Conservation (phyloP, 148 eudicot genomes). For the Cornus controversa region DNA sequence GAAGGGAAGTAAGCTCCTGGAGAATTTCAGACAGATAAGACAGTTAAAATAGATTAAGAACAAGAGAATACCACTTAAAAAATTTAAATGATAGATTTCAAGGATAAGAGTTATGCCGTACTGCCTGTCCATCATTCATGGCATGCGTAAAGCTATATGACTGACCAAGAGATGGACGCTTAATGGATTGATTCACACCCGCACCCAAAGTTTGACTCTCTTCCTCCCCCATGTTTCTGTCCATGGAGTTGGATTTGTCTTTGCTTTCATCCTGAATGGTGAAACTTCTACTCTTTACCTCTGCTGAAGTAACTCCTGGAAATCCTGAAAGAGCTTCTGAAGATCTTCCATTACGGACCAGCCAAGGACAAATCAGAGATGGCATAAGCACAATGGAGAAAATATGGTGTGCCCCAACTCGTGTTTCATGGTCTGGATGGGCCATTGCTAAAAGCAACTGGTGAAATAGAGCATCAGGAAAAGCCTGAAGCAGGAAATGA, state of each 20-base stretch:
- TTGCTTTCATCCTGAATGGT: slow-evolving; percentile 41
- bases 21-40: slow-evolving; percentile 6
- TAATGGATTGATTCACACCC: slow-evolving; percentile 34
- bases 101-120: slow-evolving; percentile 25
- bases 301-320: slow-evolving; percentile 17
- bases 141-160: slow-evolving; percentile 57
- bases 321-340: slow-evolving; percentile 15
- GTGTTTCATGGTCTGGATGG: slow-evolving; percentile 80
- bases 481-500: slow-evolving; percentile 46
- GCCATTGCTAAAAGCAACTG: slow-evolving; percentile 82
- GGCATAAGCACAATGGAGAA: slow-evolving; percentile 78
- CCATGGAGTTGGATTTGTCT: slow-evolving; percentile 23
- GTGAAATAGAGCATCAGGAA: slow-evolving; percentile 86
- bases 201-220: slow-evolving; percentile 23
- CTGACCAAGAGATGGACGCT: too few species aligned
- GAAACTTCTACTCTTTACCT: slow-evolving; percentile 34
- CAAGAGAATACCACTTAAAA: background rate
- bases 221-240: slow-evolving; percentile 17
- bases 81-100: background rate
- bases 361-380: slow-evolving; percentile 53
- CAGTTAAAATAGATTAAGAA: background rate
- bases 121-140: slow-evolving; percentile 52
- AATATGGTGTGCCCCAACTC: slow-evolving; percentile 60
- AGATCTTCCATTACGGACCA: slow-evolving; percentile 29
- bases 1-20: slow-evolving; percentile 66